Evolutionary conservation across 768 basidiomycete species (phyloP).

Genomic region (Lyophyllum shimeji): DNA sequence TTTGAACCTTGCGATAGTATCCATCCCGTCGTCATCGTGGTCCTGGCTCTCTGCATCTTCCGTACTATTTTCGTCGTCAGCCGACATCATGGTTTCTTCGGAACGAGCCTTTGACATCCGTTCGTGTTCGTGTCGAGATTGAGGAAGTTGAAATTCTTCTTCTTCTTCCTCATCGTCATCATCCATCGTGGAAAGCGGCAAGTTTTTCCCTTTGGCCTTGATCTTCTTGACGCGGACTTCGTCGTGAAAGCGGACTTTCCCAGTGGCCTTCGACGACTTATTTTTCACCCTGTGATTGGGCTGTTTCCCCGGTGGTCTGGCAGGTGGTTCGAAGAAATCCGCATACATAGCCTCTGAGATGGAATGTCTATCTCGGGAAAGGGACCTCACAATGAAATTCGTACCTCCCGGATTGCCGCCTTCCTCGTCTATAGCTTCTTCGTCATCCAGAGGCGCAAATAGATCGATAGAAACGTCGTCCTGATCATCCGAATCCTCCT

Average conservation of each 20-base stretch:
- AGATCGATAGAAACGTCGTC: slow-evolving; percentile 62
- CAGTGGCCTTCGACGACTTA: slow-evolving; percentile 19
- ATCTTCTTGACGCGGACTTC: slow-evolving; percentile 82
- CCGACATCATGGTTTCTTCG: slow-evolving; percentile 27
- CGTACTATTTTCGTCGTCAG: slow-evolving; percentile 31
- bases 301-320: slow-evolving; percentile 13
- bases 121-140: not conserved
- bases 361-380: slow-evolving; percentile 2
- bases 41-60: slow-evolving; percentile 26
- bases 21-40: slow-evolving; percentile 27
- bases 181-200: slow-evolving; percentile 47
- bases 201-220: slow-evolving; percentile 65
- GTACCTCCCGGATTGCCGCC: slow-evolving; percentile 42
- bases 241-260: slow-evolving; percentile 77
- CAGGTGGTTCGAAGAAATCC: slow-evolving; percentile 81
- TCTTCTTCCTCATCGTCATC: slow-evolving; percentile 40
- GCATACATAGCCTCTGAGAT: slow-evolving; percentile 62
- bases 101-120: slow-evolving; percentile 25
- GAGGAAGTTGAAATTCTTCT: slow-evolving; percentile 12
- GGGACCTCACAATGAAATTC: slow-evolving; percentile 17
- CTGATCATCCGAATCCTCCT: slow-evolving; percentile 47
- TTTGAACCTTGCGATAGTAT: slow-evolving; percentile 69
- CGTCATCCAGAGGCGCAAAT: slow-evolving; percentile 59
- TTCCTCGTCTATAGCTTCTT: slow-evolving; percentile 44
- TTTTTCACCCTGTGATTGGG: slow-evolving; percentile 20